Conservation (phyloP, 1,139 yeast species). For the Scheffersomyces segobiensis region DNA sequence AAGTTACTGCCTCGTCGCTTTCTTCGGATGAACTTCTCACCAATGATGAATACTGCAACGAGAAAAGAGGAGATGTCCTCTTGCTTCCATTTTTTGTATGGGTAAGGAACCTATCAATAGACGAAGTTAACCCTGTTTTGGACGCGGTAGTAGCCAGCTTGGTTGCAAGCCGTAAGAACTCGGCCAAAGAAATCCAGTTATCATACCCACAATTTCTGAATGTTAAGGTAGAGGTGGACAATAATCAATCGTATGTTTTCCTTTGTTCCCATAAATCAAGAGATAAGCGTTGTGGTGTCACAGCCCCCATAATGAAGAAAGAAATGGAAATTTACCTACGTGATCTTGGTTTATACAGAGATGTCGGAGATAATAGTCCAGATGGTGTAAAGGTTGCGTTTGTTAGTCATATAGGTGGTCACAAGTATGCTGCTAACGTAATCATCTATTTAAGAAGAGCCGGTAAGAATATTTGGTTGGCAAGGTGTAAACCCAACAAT, state of each 20-base stretch:
- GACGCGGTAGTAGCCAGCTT: conserved; percentile 46
- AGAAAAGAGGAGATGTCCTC: conserved; percentile 55
- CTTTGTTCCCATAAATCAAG: conserved; percentile 88
- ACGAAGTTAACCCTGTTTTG: conserved; percentile 48
- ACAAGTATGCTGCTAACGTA: conserved; percentile 88
- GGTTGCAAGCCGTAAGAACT: conserved; percentile 22
- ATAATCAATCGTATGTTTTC: conserved; percentile 59
- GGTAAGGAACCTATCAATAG: conserved; percentile 53
- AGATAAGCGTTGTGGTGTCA: conserved; percentile 90
- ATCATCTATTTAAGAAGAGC: conserved; percentile 63
- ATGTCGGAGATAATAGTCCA: conserved; percentile 67
- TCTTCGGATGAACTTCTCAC: conserved; percentile 37
- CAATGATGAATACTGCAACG: conserved; percentile 42
- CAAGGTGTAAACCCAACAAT: conserved; percentile 77
- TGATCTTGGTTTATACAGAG: conserved; percentile 70
- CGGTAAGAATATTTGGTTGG: conserved; percentile 86
- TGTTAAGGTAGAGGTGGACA: conserved; percentile 20
- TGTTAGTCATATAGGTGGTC: conserved; percentile 93
- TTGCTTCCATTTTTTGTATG: conserved; percentile 80
- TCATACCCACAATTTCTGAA: conserved; percentile 15
- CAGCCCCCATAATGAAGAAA: conserved; percentile 89
- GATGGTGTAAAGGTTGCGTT: conserved; percentile 71
- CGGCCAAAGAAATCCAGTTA: conserved; percentile 9
- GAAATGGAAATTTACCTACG: conserved; percentile 75
- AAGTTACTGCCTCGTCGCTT: conserved; percentile 55